Evolutionary conservation across 2,329 filamentous ascomycete species (phyloP), one percentile per base, ranked within the genome.

Genomic region (Ascochyta rabiei): DNA sequence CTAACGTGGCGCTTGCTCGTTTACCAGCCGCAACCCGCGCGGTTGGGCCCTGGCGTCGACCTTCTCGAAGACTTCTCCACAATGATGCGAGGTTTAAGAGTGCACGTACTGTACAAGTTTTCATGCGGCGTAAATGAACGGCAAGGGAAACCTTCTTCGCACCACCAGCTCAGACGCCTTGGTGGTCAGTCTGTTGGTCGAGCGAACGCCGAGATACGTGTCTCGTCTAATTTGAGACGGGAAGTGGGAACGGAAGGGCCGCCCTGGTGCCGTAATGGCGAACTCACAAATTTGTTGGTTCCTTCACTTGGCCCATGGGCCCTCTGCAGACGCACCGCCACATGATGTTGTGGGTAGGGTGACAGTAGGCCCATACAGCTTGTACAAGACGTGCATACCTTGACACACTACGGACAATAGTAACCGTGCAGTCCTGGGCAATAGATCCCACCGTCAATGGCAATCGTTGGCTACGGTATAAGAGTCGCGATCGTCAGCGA

Each of bases 61-160:
- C 59, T 68, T 65, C 60, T 64, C 59, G 62, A 65, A 63, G 54
- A 38, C 48, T 70, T 72, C 69, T 69, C 70, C 69, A 71, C 68
- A 70, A 44, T 63, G 60, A 63, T 62, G 60, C 61, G 64, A 45
- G 59, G 52, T 54, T 56, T 47, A 38, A 60, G 44, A 49, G 60
- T 60, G 61, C 62, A 52, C 59, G 53, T 54, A 51, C 57, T 57
- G 59, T 54, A 40, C 52, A 52, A 31, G 42, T 53, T 55, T 61
- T 62, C 60, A 68, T 63, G 63, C 63, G 47, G 56, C 60, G 58
- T 64, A 43, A 43, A 61, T 62, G 57, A 49, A 53, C 48, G 58
- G 56, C 63, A 68, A 64, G 62, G 64, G 52, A 54, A 42, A 51
- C 61, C 64, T 57, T 62, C 57, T 49, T 28, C 41, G 43, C 41